phyloP scores from a whole-genome alignment of 257 asterid species.

The Nicotiana tomentosiformis region DNA sequence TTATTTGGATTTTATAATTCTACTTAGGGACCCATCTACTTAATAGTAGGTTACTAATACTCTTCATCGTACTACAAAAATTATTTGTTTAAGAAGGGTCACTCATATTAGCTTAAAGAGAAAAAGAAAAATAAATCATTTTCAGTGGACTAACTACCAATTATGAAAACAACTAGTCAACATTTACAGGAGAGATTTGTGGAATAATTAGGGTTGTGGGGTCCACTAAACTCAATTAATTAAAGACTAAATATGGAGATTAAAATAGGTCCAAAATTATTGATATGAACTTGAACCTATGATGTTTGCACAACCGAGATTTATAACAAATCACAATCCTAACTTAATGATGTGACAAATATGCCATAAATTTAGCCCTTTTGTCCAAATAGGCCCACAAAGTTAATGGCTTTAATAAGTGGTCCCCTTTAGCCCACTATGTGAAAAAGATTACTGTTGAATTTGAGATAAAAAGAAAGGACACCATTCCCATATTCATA shows the following conservation, averaged over 20 bases:
- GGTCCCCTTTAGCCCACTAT: constrained; percentile 9
- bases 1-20: not conserved
- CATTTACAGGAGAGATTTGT: not conserved
- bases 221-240: constrained; percentile 1
- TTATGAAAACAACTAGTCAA: not conserved
- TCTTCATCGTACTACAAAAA: not conserved
- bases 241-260: not conserved
- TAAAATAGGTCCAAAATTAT: not conserved
- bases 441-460: not conserved
- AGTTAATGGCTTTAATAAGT: constrained; percentile 15
- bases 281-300: not conserved
- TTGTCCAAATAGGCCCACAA: constrained; percentile 10
- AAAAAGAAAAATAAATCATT: not conserved
- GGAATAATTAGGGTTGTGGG: not conserved
- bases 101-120: not conserved
- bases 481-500: not conserved
- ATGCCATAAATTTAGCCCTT: not conserved
- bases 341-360: constrained; percentile 2
- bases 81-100: not conserved
- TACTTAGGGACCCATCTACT: not conserved
- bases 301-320: not conserved
- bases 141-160: not conserved
- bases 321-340: constrained; percentile 1
- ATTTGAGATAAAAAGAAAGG: not conserved
- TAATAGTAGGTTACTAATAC: not conserved